phyloP scores from a whole-genome alignment of 768 basidiomycete species.

The Artomyces pyxidatus region DNA sequence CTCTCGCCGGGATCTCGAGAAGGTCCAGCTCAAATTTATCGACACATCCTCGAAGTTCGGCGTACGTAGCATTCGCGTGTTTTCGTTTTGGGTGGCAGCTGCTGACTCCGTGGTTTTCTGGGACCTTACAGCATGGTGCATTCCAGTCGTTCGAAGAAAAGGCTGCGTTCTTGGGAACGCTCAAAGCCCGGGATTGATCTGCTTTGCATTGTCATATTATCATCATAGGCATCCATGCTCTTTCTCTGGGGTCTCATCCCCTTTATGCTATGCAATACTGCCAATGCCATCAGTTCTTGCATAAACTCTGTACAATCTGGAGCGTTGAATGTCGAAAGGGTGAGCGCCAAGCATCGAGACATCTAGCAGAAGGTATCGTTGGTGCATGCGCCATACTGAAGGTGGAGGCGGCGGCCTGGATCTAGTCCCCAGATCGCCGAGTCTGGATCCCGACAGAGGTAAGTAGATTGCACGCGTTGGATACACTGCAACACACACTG shows the following conservation, averaged over 20 bases:
- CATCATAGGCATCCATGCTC: conserved; percentile 32
- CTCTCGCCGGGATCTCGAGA: conserved; percentile 92
- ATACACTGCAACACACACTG: too few species aligned
- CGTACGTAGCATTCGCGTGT: too few species aligned
- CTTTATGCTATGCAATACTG: conserved; percentile 34
- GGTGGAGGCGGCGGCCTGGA: too few species aligned
- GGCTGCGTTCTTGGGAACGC: conserved; percentile 85
- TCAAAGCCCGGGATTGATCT: conserved; percentile 71
- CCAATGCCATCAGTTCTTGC: conserved; percentile 21
- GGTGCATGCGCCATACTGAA: background rate
- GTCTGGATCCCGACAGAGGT: too few species aligned
- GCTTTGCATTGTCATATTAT: conserved; percentile 28
- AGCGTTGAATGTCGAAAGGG: background rate
- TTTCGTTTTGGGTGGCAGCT: too few species aligned
- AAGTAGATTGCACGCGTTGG: too few species aligned
- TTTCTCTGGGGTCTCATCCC: conserved; percentile 25
- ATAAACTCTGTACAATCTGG: background rate
- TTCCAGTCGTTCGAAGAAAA: conserved; percentile 99
- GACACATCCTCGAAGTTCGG: conserved; percentile 97
- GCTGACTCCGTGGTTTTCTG: too few species aligned
- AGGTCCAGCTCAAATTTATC: conserved; percentile 97
- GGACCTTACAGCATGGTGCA: conserved; percentile 64
- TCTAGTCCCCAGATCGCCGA: too few species aligned
- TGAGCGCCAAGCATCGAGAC: background rate
- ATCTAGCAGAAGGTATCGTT: background rate